phyloP scores from a whole-genome alignment of 768 basidiomycete genomes.

The Clavulina sp. region DNA sequence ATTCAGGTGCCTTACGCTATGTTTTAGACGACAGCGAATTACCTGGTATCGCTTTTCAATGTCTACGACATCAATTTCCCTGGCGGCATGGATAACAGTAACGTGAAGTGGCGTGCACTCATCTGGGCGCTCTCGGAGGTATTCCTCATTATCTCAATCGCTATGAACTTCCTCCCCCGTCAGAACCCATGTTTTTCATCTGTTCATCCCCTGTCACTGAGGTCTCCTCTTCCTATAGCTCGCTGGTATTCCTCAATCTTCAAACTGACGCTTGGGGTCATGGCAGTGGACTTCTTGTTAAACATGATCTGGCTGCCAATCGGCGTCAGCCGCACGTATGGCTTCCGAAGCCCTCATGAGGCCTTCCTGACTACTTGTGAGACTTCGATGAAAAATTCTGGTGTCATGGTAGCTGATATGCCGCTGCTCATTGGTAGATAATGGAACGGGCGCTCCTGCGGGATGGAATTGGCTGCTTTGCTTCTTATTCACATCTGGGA shows the following conservation, averaged over 20 bases:
- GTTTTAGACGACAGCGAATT: conserved; percentile 67
- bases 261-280: conserved; percentile 51
- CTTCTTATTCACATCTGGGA: conserved; percentile 75
- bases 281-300: conserved; percentile 76
- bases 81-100: conserved; percentile 50
- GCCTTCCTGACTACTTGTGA: conserved; percentile 68
- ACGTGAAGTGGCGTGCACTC: conserved; percentile 72
- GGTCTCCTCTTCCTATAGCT: conserved; percentile 12
- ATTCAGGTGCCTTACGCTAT: not conserved
- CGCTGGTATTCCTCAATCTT: conserved; percentile 52
- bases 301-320: conserved; percentile 88
- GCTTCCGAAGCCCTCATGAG: conserved; percentile 66
- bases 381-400: conserved; percentile 13
- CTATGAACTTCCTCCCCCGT: conserved; percentile 76
- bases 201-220: not conserved
- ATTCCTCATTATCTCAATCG: conserved; percentile 49
- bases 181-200: conserved; percentile 16
- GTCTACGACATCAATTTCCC: conserved; percentile 74
- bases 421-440: conserved; percentile 39
- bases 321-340: conserved; percentile 75
- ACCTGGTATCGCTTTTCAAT: conserved; percentile 65
- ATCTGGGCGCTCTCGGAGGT: conserved; percentile 71
- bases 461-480: conserved; percentile 88
- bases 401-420: not conserved
- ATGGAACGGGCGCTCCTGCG: conserved; percentile 71